Base-by-base conservation (phyloP, 1,284 basidiomycete genomes). In the Melampsora larici-populina region DNA sequence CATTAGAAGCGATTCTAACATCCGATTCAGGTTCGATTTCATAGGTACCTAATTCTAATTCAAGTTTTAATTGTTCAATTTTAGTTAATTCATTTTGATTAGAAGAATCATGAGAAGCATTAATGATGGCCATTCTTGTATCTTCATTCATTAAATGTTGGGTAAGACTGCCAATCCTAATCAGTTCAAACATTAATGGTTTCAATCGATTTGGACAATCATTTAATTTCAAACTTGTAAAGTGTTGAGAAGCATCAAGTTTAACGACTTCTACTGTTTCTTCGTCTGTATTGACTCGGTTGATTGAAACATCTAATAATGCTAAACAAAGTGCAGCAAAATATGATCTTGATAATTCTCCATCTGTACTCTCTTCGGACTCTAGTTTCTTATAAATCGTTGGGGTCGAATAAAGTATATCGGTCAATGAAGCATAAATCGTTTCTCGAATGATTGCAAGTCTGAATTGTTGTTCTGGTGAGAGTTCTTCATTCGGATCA, bases 371-470 rank as follows among this genome's bases (percentile, higher is more conserved):
- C 24, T 18, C 29, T 68, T n/a, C 49, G 43, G 72, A 75, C 26
- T 67, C 63, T 31, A 75, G 65, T 46, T 55, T 75, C 55, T 66
- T 31, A 26, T 66, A 67, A 55, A 75, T 26, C 29, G 72, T 49
- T 5, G 72, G 72, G 11, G 72, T 75, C 26, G 72, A 49, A 29
- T 75, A 75, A 46, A 75, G 72, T 13, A 67, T 67, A 36, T 75
- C 72, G 64, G 72, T 67, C 29, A 75, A 64, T 55, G 72, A 75
- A 21, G 72, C 72, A 29, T 75, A 75, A 9, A 75, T 40, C 49
- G 72, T 75, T 67, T 75, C 72, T 58, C 72, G 72, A 55, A 75
- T 75, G 24, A 68, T 75, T 21, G 31, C n/a, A 21, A 75, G 36
- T 11, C 64, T 64, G 17, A 49, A 49, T 33, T 67, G 46, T 24